A percentile compares a stretch with the other conserved stretches of the same genome.
Evolutionary conservation across 1,284 basidiomycete species (phyloP).

Genomic region (Ustilago esculenta): DNA sequence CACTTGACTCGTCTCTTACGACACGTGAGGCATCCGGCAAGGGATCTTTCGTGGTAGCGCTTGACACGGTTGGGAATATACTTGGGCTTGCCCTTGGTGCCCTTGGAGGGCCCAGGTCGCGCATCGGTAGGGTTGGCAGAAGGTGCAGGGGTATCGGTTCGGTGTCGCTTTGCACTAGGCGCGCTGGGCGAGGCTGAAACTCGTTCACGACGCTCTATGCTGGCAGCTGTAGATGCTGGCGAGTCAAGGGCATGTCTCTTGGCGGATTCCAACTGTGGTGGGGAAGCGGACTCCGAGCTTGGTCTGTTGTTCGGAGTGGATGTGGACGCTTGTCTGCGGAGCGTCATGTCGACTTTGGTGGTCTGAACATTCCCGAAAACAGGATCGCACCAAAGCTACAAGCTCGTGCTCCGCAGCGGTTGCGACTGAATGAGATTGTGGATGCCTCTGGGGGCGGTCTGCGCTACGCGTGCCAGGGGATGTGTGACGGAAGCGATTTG

Average conservation of each 20-base stretch:
- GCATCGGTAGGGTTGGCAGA: background rate
- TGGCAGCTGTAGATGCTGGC: background rate
- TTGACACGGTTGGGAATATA: conserved; percentile 43
- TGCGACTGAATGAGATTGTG: no score
- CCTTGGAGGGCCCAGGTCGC: conserved; percentile 23
- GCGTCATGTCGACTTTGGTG: conserved; percentile 3
- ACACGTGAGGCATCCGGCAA: conserved; percentile 40
- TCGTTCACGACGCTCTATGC: background rate
- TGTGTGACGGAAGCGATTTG: no score
- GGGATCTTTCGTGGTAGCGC: conserved; percentile 41
- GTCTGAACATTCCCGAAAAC: conserved; percentile 3
- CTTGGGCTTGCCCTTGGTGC: conserved; percentile 42
- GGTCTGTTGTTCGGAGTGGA: background rate
- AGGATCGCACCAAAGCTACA: background rate
- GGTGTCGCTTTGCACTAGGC: conserved; percentile 1
- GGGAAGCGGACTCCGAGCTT: background rate
- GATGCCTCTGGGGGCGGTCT: no score
- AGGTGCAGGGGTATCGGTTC: background rate
- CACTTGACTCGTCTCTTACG: conserved; percentile 45
- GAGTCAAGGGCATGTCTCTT: background rate
- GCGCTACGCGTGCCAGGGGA: no score
- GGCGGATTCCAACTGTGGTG: background rate
- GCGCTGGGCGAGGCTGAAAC: background rate
- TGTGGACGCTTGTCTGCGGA: conserved; percentile 8
- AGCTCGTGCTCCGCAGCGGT: no score